Conservation (phyloP, 768 basidiomycete genomes). For the Amanita molliuscula region DNA sequence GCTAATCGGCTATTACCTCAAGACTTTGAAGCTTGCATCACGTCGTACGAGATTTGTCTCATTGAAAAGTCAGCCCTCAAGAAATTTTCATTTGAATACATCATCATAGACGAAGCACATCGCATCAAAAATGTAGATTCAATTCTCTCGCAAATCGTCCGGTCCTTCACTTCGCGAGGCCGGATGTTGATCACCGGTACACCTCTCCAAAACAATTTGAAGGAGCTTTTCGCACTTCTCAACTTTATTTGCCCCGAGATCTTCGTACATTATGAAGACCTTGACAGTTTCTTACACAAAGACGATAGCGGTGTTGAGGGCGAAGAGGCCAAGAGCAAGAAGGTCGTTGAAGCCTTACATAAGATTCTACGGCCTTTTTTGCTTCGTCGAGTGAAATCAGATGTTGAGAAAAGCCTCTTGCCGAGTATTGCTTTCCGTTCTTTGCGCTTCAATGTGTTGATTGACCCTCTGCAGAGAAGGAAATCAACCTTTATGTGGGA, state of each 20-base stretch:
- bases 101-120: conserved; percentile 97
- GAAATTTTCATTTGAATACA: conserved; percentile 96
- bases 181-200: conserved; percentile 94
- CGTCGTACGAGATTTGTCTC: conserved; percentile 95
- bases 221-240: conserved; percentile 84
- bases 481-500: conserved; percentile 97
- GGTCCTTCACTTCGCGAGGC: conserved; percentile 81
- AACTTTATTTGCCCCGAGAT: conserved; percentile 98
- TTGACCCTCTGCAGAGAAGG: conserved; percentile 60
- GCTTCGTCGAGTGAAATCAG: conserved; percentile 86
- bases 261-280: conserved; percentile 82
- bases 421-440: conserved; percentile 44
- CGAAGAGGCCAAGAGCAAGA: conserved; percentile 80
- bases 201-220: conserved; percentile 92
- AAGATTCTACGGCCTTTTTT: conserved; percentile 25
- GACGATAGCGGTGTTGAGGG: conserved; percentile 56
- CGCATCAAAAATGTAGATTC: conserved; percentile 99
- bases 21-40: conserved; percentile 93
- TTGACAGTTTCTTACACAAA: conserved; percentile 91
- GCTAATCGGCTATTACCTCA: conserved; percentile 68
- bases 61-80: conserved; percentile 89
- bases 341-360: conserved; percentile 93
- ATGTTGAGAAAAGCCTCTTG: conserved; percentile 92
- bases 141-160: conserved; percentile 88
- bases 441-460: not conserved